Conservation (phyloP, 768 basidiomycete genomes). For the Kondoa subrosea region DNA sequence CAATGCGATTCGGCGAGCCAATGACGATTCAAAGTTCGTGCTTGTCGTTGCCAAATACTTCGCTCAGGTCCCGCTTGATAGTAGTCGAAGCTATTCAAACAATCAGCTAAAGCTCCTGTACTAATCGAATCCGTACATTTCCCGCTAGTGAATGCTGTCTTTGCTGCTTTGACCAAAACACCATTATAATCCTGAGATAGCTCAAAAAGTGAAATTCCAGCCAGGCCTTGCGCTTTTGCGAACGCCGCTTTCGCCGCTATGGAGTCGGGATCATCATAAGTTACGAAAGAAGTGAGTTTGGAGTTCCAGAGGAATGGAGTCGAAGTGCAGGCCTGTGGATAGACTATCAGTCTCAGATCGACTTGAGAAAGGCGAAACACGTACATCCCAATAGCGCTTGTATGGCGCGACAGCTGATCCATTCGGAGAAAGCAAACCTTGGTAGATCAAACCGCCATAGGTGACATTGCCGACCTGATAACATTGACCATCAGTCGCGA, state of each 20-base stretch:
- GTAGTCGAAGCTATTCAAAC: too few species aligned
- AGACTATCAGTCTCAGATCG: background rate
- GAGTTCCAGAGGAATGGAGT: conserved; percentile 5
- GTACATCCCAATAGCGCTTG: background rate
- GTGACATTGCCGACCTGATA: background rate
- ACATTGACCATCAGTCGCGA: background rate
- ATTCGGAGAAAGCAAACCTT: background rate
- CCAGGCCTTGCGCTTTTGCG: conserved; percentile 8
- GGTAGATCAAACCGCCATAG: background rate
- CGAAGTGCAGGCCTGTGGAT: background rate
- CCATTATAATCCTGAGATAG: background rate
- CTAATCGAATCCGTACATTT: too few species aligned
- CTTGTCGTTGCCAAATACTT: too few species aligned
- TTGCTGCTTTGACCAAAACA: conserved; percentile 1
- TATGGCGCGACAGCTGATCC: background rate
- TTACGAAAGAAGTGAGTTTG: conserved; percentile 2
- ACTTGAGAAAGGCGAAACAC: background rate
- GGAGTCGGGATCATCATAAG: conserved; percentile 5
- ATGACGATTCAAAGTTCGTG: too few species aligned
- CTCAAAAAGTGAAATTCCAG: conserved; percentile 1
- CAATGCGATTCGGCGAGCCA: too few species aligned
- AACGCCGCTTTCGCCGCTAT: conserved; percentile 7
- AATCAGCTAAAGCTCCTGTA: too few species aligned
- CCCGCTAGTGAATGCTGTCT: background rate
- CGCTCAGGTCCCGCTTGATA: too few species aligned